These are phyloP conservation scores for Mycena vitilis DNA, from an alignment of 768 basidiomycete genomes.

Conservation along the genomic window DNA sequence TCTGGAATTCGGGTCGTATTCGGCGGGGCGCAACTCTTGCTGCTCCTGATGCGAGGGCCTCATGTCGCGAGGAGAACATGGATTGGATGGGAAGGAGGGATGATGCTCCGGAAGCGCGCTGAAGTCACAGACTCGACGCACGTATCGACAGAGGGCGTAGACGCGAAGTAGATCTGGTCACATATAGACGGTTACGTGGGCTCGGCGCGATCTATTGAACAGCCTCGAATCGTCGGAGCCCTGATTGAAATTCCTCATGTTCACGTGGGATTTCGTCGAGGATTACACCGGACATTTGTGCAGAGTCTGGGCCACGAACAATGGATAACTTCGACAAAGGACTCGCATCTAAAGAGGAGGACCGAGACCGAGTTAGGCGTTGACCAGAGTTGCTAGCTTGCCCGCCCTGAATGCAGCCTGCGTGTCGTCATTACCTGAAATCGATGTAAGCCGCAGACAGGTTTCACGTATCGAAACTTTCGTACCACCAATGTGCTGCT, in stretches of 20 bases:
- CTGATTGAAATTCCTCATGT: no score
- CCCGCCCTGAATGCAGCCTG: constrained; percentile 46
- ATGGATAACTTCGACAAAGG: no score
- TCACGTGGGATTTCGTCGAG: no score
- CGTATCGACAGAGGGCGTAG: neutral
- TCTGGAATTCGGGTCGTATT: constrained; percentile 59
- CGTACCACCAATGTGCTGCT: constrained; percentile 68
- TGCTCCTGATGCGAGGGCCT: constrained; percentile 64
- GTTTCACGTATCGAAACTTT: neutral
- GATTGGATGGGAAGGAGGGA: constrained; percentile 54
- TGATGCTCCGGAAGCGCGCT: constrained; percentile 17
- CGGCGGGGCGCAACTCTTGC: constrained; percentile 52
- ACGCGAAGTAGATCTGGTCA: neutral
- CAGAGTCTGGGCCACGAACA: no score
- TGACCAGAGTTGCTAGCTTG: constrained; percentile 24
- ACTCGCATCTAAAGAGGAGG: neutral
- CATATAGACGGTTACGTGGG: no score
- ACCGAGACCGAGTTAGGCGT: constrained; percentile 3
- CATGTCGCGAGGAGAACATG: constrained; percentile 49
- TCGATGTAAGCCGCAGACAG: constrained; percentile 10
- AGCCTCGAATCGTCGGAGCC: no score
- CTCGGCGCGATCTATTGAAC: no score
- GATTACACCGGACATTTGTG: no score
- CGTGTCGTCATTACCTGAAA: constrained; percentile 54
- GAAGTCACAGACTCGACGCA: neutral